Conservation (phyloP, 2,329 filamentous ascomycete genomes). For the Aspergillus novofumigatus region DNA sequence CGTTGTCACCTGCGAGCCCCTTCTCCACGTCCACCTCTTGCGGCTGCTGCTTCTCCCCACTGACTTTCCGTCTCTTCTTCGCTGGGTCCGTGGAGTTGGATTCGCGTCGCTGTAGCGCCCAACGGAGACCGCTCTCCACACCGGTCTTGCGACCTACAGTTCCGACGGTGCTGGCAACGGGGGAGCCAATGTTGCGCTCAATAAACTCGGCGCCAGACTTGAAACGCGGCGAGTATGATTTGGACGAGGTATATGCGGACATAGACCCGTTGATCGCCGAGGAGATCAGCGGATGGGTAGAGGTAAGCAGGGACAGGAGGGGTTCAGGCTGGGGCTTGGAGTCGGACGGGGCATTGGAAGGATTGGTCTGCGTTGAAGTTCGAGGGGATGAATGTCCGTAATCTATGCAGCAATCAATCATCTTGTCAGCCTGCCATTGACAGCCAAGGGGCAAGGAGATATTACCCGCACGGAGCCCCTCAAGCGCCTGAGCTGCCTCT, state of each 20-base stretch:
- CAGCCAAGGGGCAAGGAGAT: not conserved
- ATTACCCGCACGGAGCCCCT: conserved; percentile 68
- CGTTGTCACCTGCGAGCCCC: conserved; percentile 21
- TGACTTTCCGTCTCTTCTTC: conserved; percentile 44
- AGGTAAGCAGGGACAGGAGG: conserved; percentile 78
- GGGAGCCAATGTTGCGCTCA: conserved; percentile 76
- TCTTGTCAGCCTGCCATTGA: not conserved
- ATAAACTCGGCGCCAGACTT: conserved; percentile 88
- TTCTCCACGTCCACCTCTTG: conserved; percentile 49
- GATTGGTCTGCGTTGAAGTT: conserved; percentile 34
- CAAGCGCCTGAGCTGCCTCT: conserved; percentile 68
- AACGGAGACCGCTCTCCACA: conserved; percentile 79
- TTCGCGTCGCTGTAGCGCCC: conserved; percentile 61
- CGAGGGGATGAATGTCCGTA: conserved; percentile 61
- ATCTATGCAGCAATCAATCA: conserved; percentile 41
- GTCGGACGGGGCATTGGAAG: conserved; percentile 24
- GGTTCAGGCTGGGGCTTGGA: conserved; percentile 64
- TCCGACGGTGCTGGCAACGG: conserved; percentile 80
- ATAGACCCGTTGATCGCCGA: conserved; percentile 80
- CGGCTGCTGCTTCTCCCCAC: conserved; percentile 26
- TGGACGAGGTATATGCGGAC: conserved; percentile 79
- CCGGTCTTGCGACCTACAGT: conserved; percentile 80
- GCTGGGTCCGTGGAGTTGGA: conserved; percentile 31
- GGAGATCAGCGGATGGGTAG: conserved; percentile 79
- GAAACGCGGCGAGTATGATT: conserved; percentile 85